phyloP scores from a whole-genome alignment of 176 grass and related monocot genomes.

The bread wheat (Triticum aestivum) region DNA sequence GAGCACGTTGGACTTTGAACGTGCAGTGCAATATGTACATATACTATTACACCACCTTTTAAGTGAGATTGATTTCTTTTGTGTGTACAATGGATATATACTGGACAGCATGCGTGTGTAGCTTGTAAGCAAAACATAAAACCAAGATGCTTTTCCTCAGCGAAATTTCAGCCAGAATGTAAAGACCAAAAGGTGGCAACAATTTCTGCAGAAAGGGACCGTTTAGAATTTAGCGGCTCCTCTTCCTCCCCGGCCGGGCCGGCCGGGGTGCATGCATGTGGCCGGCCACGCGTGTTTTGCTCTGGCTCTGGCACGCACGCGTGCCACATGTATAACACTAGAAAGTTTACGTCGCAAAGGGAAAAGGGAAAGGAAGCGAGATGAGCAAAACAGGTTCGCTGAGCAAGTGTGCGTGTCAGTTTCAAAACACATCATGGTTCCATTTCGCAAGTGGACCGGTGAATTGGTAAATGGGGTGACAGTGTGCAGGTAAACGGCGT shows the following conservation, averaged over 20 bases:
- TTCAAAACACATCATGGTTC: not conserved
- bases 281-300: not conserved
- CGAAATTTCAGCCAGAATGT: conserved; percentile 14
- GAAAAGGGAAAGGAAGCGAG: not conserved
- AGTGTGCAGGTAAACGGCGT: not conserved
- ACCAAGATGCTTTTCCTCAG: not conserved
- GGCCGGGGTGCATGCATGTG: not conserved
- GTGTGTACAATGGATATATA: not conserved
- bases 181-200: conserved; percentile 31
- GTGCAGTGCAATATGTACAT: no score
- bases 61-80: not conserved
- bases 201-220: conserved; percentile 21
- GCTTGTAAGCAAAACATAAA: conserved; percentile 46
- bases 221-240: not conserved
- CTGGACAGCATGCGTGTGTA: conserved; percentile 29
- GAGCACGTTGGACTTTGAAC: conserved; percentile 13
- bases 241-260: not conserved
- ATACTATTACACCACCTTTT: not conserved
- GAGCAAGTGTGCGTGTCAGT: not conserved
- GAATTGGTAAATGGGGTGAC: not conserved
- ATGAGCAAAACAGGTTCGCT: not conserved
- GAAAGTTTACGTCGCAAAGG: not conserved
- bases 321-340: not conserved
- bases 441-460: not conserved
- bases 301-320: not conserved